phyloP scores from a whole-genome alignment of 352 stramenopile species.

The Globisporangium nagaii region DNA sequence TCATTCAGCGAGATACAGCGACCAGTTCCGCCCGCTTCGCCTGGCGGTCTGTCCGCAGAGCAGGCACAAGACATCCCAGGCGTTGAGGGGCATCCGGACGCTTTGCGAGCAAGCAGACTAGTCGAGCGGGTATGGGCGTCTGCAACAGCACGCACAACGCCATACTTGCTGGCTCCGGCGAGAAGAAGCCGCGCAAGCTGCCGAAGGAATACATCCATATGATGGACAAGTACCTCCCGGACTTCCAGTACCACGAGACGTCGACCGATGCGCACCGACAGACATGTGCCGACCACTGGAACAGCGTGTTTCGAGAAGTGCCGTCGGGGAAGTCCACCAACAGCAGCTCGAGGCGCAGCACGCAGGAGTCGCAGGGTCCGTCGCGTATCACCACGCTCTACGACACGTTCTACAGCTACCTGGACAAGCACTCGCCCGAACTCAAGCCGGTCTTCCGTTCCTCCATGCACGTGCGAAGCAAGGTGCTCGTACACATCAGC shows the following conservation, averaged over 20 bases:
- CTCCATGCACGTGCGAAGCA: slow-evolving; percentile 63
- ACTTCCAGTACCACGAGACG: slow-evolving; percentile 31
- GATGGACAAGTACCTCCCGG: slow-evolving; percentile 28
- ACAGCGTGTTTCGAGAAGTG: slow-evolving; percentile 30
- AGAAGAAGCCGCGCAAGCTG: slow-evolving; percentile 16
- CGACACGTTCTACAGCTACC: slow-evolving; percentile 41
- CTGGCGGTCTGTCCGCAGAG: neutral
- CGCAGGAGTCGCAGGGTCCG: slow-evolving; percentile 7
- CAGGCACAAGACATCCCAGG: no score
- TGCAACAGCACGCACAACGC: slow-evolving; percentile 18
- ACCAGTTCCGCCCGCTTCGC: neutral
- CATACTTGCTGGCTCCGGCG: slow-evolving; percentile 1
- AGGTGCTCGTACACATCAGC: slow-evolving; percentile 87
- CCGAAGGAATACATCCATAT: slow-evolving; percentile 23
- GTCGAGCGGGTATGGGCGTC: slow-evolving; percentile 1
- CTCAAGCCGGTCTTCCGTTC: slow-evolving; percentile 43
- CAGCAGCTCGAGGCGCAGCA: slow-evolving; percentile 15
- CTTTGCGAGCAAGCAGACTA: no score
- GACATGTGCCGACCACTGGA: slow-evolving; percentile 26
- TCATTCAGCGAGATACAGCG: no score
- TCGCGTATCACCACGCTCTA: slow-evolving; percentile 30
- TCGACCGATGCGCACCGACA: slow-evolving; percentile 22
- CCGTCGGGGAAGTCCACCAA: slow-evolving; percentile 2
- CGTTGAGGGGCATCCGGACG: no score
- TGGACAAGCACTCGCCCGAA: slow-evolving; percentile 38